Percentiles rank a stretch among this genome's conserved stretches.
Evolutionary conservation across 768 basidiomycete genomes (phyloP).

Genomic region (Coprinopsis cinerea): DNA sequence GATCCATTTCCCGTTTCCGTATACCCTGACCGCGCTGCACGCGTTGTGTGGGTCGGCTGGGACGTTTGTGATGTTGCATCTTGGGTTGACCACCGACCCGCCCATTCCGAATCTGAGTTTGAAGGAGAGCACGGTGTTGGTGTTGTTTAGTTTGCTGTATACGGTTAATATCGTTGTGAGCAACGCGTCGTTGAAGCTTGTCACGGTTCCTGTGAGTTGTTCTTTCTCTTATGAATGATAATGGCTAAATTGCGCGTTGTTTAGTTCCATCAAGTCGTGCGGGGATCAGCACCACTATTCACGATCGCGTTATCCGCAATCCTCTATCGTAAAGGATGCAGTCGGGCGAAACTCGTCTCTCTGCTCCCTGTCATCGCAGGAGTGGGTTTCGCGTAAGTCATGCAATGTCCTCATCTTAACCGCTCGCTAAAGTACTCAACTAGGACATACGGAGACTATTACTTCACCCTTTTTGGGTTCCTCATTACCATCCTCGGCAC

Average conservation of each 20-base stretch:
- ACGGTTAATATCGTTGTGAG: conserved; percentile 93
- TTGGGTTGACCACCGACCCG: conserved; percentile 2
- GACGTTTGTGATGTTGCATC: conserved; percentile 57
- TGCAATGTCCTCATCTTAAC: background rate
- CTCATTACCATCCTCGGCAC: conserved; percentile 87
- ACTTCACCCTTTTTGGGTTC: conserved; percentile 81
- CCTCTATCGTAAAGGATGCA: conserved; percentile 60
- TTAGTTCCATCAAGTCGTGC: conserved; percentile 96
- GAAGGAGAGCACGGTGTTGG: conserved; percentile 56
- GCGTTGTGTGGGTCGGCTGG: conserved; percentile 83
- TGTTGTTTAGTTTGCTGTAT: conserved; percentile 85
- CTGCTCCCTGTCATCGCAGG: conserved; percentile 84
- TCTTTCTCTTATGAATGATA: too few relatives aligned
- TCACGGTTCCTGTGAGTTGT: conserved; percentile 78
- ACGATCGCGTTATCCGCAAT: conserved; percentile 72
- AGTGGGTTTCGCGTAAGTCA: conserved; percentile 81
- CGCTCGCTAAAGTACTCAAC: background rate
- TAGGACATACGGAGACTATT: conserved; percentile 94
- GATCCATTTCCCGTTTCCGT: conserved; percentile 90
- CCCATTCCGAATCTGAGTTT: conserved; percentile 30
- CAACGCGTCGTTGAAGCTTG: conserved; percentile 83
- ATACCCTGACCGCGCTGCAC: conserved; percentile 90
- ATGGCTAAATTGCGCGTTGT: too few relatives aligned
- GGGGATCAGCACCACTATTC: conserved; percentile 89
- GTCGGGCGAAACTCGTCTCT: conserved; percentile 56